A percentile compares a stretch with the other conserved stretches of the same genome.
Conservation (phyloP, 768 basidiomycete genomes). For the Gymnopilus dilepis region DNA sequence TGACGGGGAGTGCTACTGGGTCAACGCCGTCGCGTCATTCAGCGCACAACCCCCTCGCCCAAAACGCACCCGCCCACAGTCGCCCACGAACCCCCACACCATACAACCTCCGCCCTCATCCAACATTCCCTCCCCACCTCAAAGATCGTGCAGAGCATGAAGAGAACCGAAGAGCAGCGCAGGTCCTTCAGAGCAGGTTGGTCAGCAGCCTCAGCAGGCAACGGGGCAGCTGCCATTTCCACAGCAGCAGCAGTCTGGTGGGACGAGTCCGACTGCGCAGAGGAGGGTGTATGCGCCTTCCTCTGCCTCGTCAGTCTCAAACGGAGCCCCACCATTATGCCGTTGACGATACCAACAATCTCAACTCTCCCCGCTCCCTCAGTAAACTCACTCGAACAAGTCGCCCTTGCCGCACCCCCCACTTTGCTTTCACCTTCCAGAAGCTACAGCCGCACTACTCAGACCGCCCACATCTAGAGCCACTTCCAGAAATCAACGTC, state of each 20-base stretch:
- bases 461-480: not conserved
- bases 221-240: not conserved
- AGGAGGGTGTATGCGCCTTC: not conserved
- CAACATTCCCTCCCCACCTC: conserved; percentile 76
- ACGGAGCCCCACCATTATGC: conserved; percentile 37
- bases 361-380: conserved; percentile 35
- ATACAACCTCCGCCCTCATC: conserved; percentile 69
- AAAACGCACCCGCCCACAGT: conserved; percentile 27
- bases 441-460: not conserved
- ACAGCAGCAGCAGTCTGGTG: not conserved
- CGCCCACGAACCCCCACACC: conserved; percentile 46
- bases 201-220: conserved; percentile 28
- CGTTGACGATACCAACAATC: conserved; percentile 29
- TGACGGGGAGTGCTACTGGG: too few species aligned
- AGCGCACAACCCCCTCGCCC: conserved; percentile 49
- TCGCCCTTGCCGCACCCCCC: conserved; percentile 42
- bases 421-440: not conserved
- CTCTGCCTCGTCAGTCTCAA: conserved; percentile 22
- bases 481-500: too few species aligned
- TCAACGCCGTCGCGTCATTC: conserved; percentile 19
- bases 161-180: conserved; percentile 67
- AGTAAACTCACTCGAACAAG: conserved; percentile 50
- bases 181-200: conserved; percentile 71
- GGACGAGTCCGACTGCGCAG: conserved; percentile 7
- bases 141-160: conserved; percentile 71